Percentiles rank a stretch among this genome's conserved stretches.
These are phyloP conservation scores for Cornus florida DNA, from an alignment of 148 eudicot genomes.

Conservation along the genomic window DNA sequence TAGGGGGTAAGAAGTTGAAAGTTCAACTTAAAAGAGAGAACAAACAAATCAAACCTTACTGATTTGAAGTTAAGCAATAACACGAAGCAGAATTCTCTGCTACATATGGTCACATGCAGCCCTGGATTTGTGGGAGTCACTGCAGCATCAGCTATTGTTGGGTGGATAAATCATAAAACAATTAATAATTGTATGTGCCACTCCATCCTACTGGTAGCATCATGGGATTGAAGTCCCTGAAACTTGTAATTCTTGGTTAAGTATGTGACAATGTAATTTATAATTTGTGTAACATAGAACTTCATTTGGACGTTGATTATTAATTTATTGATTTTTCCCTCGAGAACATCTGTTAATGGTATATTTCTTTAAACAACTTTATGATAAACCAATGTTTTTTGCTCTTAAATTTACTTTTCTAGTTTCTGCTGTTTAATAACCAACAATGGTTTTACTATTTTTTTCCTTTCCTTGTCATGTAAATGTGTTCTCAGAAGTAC, in stretches of 20 bases:
- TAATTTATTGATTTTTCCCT: conserved; percentile 68
- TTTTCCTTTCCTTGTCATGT: too few relatives aligned
- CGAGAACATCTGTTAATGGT: conserved; percentile 18
- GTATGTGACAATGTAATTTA: conserved; percentile 47
- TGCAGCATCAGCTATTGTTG: conserved; percentile 13
- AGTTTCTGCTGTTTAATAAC: background rate
- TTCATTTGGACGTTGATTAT: conserved; percentile 60
- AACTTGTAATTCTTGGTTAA: conserved; percentile 49
- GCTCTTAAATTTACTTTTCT: background rate
- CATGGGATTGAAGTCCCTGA: conserved; percentile 26
- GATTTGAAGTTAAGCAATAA: conserved; percentile 33
- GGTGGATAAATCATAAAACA: conserved; percentile 12
- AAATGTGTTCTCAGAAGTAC: background rate
- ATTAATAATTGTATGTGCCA: conserved; percentile 13
- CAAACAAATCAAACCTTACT: conserved; percentile 62
- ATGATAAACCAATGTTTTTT: background rate
- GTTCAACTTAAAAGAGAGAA: conserved; percentile 95
- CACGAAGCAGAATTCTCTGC: conserved; percentile 15
- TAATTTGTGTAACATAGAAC: conserved; percentile 61
- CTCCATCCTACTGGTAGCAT: conserved; percentile 27
- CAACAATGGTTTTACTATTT: background rate
- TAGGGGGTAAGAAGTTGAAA: conserved; percentile 95
- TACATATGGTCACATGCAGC: conserved; percentile 12
- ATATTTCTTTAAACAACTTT: background rate
- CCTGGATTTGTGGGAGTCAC: conserved; percentile 14